Conservation (phyloP, 2,329 filamentous ascomycete genomes). For the Fusarium phyllophilum region DNA sequence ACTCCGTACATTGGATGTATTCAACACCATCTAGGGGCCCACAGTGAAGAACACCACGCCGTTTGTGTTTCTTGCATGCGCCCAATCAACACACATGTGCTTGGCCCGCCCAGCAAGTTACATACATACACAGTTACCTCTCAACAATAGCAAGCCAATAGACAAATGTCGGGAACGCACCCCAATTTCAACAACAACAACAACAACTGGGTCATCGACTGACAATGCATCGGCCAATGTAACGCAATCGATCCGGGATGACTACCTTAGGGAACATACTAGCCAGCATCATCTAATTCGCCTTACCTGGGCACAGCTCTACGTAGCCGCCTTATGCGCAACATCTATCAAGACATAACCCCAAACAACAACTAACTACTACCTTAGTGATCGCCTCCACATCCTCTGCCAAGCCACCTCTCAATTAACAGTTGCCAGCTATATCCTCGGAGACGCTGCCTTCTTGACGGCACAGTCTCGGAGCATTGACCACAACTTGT, state of each 20-base stretch:
- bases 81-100: conserved; percentile 3
- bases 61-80: conserved; percentile 16
- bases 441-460: background rate
- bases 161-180: background rate
- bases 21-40: conserved; percentile 1
- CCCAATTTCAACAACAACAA: conserved; percentile 6
- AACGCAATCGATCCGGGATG: conserved; percentile 38
- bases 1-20: background rate
- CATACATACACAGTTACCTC: background rate
- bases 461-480: background rate
- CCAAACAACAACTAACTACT: conserved; percentile 3
- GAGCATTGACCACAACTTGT: background rate
- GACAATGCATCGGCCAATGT: conserved; percentile 31
- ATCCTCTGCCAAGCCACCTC: background rate
- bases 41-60: conserved; percentile 9
- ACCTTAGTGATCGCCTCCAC: background rate
- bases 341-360: conserved; percentile 20
- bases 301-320: conserved; percentile 33
- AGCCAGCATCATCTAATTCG: conserved; percentile 24
- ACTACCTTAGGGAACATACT: background rate
- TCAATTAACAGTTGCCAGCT: background rate
- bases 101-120: conserved; percentile 7
- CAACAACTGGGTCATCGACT: conserved; percentile 14
- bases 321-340: conserved; percentile 31
- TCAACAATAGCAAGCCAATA: background rate